Percentiles rank a stretch among this genome's conserved stretches.
These are phyloP conservation scores for Termitomyces sp. DNA, from an alignment of 768 basidiomycete species.

Conservation along the genomic window DNA sequence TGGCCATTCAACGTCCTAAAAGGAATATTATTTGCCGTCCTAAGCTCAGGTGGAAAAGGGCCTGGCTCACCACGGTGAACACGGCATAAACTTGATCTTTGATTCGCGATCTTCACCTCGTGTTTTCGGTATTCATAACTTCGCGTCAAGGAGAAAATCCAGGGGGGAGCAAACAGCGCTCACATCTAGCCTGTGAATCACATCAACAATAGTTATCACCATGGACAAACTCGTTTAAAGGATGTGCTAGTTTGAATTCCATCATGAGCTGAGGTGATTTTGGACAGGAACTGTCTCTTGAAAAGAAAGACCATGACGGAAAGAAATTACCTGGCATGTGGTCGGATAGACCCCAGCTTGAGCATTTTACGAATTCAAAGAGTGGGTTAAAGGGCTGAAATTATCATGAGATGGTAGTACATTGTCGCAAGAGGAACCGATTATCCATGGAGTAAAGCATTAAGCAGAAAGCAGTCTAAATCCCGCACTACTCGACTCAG, in stretches of 20 bases:
- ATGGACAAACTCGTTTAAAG: not conserved
- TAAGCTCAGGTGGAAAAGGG: not conserved
- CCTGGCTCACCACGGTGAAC: not conserved
- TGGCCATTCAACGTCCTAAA: not conserved
- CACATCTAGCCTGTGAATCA: not conserved
- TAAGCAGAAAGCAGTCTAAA: conserved; percentile 15
- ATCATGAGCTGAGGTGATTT: not conserved
- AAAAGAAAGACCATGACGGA: not conserved
- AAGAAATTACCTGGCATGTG: not conserved
- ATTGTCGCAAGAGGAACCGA: not conserved
- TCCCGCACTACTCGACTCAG: conserved; percentile 19
- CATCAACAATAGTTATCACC: not conserved
- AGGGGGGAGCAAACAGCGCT: too few species aligned
- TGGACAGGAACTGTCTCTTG: not conserved
- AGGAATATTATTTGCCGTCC: not conserved
- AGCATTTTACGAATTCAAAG: not conserved
- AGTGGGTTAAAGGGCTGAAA: not conserved
- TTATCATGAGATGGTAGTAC: not conserved
- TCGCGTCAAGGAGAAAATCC: not conserved
- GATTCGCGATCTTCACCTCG: not conserved
- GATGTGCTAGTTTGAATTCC: not conserved
- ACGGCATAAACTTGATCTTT: not conserved
- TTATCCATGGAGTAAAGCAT: not conserved
- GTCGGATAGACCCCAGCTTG: not conserved
- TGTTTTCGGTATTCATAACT: not conserved